Base-by-base conservation (phyloP, 2,329 filamentous ascomycete species). In the Penicillium sp. region DNA sequence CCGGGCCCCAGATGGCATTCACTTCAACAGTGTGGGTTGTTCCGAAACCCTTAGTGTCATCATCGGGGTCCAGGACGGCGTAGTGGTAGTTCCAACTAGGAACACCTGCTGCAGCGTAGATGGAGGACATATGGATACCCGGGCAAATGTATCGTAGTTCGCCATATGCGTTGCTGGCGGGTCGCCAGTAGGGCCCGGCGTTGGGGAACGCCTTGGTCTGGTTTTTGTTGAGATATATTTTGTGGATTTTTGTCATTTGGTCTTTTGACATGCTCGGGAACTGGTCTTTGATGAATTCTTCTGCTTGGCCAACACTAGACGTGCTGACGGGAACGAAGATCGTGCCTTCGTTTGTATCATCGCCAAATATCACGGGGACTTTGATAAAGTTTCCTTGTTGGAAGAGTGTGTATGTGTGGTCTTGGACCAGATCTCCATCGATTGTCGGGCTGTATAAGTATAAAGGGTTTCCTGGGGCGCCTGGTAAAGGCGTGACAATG, bases 31-130 rank as follows among this genome's bases (percentile, higher is more conserved):
- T 88, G 64, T 93, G 89, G 7, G 83, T 81, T 0, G 89, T 87
- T 0, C 89, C 89, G 1, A 80, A 68, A 1, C 89, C 88, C 2
- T 74, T 66, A 0, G 75, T 76, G 22, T 83, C 74, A 47, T 84
- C 76, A 0, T 66, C 64, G 0, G 83, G 80, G 59, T 90, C 88
- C 43, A 84, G 75, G 3, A 91, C 89, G 54, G 87, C 83, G 75
- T 86, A 90, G 43, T 83, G 84, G 69, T 93, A 93, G 67, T 85
- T 87, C 82, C 84, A 93, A 24, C 80, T 83, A 1, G 19, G 68
- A 26, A 33, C 41, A 27, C 65, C 64, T 35, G 67, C 64, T 26
- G 68, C 62, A 3, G 74, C 72, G 46, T 76, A 76, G 1, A 75
- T 71, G 9, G 75, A 68, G 1, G 79, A 81, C 67, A 88, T 74